Conservation (phyloP, 176 grass and related monocot genomes). For the Saccharum officinarum region DNA sequence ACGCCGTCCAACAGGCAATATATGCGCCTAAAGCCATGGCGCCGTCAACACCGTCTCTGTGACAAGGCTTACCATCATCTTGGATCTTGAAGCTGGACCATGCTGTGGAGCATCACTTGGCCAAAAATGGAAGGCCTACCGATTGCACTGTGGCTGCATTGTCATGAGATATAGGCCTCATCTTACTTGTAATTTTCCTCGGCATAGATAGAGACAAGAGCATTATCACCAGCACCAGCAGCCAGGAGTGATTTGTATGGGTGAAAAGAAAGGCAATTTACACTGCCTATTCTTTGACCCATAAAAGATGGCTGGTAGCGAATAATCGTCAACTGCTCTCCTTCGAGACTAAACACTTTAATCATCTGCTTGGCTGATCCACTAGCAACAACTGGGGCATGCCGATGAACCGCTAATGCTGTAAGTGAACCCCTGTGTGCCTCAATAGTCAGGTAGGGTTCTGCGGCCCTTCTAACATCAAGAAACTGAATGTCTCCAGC, state of each 20-base stretch:
- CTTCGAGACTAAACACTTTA: constrained; percentile 69
- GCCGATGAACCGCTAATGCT: constrained; percentile 67
- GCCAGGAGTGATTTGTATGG: constrained; percentile 73
- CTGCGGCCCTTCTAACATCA: constrained; percentile 67
- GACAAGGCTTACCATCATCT: constrained; percentile 36
- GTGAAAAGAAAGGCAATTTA: constrained; percentile 87
- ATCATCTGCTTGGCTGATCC: constrained; percentile 79
- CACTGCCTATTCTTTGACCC: constrained; percentile 66
- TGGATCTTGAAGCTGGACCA: constrained; percentile 49
- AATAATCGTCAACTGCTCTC: constrained; percentile 57
- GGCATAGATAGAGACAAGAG: constrained; percentile 72
- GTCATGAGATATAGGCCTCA: constrained; percentile 39
- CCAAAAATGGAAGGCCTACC: constrained; percentile 34
- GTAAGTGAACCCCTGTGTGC: constrained; percentile 71
- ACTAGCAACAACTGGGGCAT: constrained; percentile 70
- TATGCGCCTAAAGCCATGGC: constrained; percentile 13
- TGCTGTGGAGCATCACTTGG: constrained; percentile 33
- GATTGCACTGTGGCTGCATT: constrained; percentile 23
- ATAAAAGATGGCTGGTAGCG: constrained; percentile 71
- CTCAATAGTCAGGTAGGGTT: constrained; percentile 61
- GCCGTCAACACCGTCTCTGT: constrained; percentile 20
- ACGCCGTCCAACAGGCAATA: constrained; percentile 31
- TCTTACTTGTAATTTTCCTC: constrained; percentile 82
- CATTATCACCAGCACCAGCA: constrained; percentile 77
- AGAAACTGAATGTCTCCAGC: constrained; percentile 89